Percentiles rank a stretch among this genome's conserved stretches.
Conservation (phyloP, 2,329 filamentous ascomycete species). For the Fusarium verrucosum region DNA sequence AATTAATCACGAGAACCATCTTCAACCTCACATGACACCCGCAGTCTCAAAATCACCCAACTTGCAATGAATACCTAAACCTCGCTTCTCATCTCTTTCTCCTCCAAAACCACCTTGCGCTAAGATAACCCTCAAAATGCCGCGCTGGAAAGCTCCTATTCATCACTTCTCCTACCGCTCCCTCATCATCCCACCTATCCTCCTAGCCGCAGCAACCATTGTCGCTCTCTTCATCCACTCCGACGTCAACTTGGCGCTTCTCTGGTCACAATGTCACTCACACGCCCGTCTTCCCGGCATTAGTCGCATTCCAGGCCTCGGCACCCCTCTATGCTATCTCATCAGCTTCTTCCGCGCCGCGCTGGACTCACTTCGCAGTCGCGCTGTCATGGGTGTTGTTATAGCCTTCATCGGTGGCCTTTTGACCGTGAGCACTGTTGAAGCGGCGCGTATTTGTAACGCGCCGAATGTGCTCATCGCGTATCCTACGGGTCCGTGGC, state of each 20-base stretch:
- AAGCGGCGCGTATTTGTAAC: constrained; percentile 58
- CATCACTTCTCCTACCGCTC: constrained; percentile 63
- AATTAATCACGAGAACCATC: constrained; percentile 34
- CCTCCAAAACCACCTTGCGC: neutral
- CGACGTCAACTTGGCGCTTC: constrained; percentile 61
- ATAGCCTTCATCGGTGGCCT: constrained; percentile 58
- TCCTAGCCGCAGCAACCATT: constrained; percentile 56
- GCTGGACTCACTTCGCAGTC: constrained; percentile 53
- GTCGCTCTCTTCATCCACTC: constrained; percentile 56
- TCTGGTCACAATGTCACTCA: constrained; percentile 64
- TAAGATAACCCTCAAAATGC: constrained; percentile 9
- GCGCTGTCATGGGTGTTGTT: constrained; percentile 54
- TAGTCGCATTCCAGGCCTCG: constrained; percentile 56
- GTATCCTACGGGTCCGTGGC: constrained; percentile 54
- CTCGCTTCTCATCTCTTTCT: neutral
- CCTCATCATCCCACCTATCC: constrained; percentile 59
- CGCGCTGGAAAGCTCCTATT: constrained; percentile 55
- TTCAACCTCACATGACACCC: constrained; percentile 27
- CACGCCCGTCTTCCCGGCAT: constrained; percentile 56
- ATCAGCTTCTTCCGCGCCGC: constrained; percentile 60
- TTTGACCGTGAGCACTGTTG: constrained; percentile 60
- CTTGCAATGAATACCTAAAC: neutral
- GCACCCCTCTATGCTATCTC: constrained; percentile 59
- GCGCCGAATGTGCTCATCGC: constrained; percentile 49
- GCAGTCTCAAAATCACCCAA: neutral